A percentile compares a stretch with the other conserved stretches of the same genome.
phyloP scores from a whole-genome alignment of 192 early-diverging fungal genomes.

The Geosiphon pyriformis region DNA sequence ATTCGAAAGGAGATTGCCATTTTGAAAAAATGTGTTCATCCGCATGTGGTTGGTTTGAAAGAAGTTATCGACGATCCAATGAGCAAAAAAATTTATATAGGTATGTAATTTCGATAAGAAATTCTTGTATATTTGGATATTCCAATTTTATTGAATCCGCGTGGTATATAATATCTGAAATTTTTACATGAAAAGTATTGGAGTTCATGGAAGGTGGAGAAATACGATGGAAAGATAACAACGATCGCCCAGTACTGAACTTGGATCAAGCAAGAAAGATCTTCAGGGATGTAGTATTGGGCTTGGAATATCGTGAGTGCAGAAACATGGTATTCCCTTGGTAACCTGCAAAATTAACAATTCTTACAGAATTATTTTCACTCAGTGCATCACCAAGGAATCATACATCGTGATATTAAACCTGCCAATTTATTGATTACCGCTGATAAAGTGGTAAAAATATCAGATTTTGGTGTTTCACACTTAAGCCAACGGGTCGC shows the following conservation, averaged over 20 bases:
- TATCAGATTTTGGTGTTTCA: slow-evolving; percentile 98
- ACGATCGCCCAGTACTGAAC: slow-evolving; percentile 58
- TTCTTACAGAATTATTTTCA: neutral
- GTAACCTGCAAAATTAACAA: too few relatives aligned
- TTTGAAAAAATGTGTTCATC: slow-evolving; percentile 90
- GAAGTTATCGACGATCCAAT: slow-evolving; percentile 96
- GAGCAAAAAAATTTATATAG: slow-evolving; percentile 87
- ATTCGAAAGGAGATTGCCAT: slow-evolving; percentile 95
- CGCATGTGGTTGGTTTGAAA: slow-evolving; percentile 80
- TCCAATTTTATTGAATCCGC: neutral
- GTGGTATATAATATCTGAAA: neutral
- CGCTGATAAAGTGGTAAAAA: slow-evolving; percentile 75
- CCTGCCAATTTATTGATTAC: slow-evolving; percentile 90
- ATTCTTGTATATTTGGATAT: neutral
- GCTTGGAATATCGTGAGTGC: slow-evolving; percentile 82
- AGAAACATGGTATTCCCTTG: too few relatives aligned
- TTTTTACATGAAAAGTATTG: neutral
- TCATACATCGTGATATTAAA: slow-evolving; percentile 97
- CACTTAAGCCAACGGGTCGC: slow-evolving; percentile 58
- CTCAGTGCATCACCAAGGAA: slow-evolving; percentile 86
- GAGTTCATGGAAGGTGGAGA: slow-evolving; percentile 93
- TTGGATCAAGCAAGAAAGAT: slow-evolving; percentile 64
- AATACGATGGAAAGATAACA: slow-evolving; percentile 75
- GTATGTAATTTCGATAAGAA: slow-evolving; percentile 30
- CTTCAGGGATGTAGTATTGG: slow-evolving; percentile 86